A percentile compares a stretch with the other conserved stretches of the same genome.
These are phyloP conservation scores for Hemerocallis citrina DNA, from an alignment of 106 monocot genomes.

Conservation along the genomic window DNA sequence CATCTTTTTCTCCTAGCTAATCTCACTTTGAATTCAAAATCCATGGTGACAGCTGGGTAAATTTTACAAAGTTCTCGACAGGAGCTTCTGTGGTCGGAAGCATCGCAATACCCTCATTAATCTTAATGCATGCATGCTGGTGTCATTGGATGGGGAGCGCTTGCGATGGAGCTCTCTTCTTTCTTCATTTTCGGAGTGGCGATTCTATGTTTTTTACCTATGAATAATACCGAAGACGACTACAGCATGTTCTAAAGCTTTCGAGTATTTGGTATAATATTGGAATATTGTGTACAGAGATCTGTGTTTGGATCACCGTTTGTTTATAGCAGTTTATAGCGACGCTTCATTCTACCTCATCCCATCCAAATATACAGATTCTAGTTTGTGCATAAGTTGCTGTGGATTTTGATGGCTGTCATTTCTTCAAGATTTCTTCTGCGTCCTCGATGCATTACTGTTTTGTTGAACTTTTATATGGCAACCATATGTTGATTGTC, in stretches of 20 bases:
- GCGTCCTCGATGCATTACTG: no score
- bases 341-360: no score
- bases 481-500: no score
- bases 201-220: conserved; percentile 46
- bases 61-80: conserved; percentile 85
- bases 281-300: no score
- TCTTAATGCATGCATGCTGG: conserved; percentile 84
- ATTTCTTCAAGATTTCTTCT: no score
- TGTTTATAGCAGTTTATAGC: no score
- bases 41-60: conserved; percentile 29
- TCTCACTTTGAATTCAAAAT: background rate
- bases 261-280: no score
- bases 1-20: background rate
- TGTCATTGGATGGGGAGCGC: conserved; percentile 80
- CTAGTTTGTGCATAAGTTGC: no score
- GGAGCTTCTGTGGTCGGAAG: conserved; percentile 81
- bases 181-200: conserved; percentile 57
- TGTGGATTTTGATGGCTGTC: no score
- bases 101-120: conserved; percentile 88
- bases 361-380: no score
- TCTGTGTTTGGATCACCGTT: no score
- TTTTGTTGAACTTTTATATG: no score
- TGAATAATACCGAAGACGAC: conserved; percentile 40
- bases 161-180: conserved; percentile 85
- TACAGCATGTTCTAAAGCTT: conserved; percentile 40